Evolutionary conservation across 371 early-diverging fungal genomes (phyloP).

Genomic region (Cokeromyces recurvatus): DNA sequence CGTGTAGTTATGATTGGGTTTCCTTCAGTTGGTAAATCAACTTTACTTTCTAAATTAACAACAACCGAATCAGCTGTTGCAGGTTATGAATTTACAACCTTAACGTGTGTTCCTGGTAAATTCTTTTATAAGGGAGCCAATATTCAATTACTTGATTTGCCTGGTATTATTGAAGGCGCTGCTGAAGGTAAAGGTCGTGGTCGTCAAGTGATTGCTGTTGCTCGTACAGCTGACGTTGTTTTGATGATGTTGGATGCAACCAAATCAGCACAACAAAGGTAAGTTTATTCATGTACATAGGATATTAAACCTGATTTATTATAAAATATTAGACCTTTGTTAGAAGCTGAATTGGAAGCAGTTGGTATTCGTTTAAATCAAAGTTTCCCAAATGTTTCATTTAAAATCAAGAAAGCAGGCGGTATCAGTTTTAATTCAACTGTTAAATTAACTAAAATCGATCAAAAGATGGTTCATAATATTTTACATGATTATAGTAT

Average conservation of each 20-base stretch:
- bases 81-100: constrained; percentile 98
- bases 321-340: constrained; percentile 78
- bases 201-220: constrained; percentile 94
- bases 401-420: constrained; percentile 97
- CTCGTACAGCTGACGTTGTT: constrained; percentile 96
- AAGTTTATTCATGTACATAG: constrained; percentile 10
- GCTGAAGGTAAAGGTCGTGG: constrained; percentile 97
- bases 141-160: constrained; percentile 92
- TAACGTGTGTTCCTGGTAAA: constrained; percentile 98
- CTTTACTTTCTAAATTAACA: constrained; percentile 94
- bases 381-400: constrained; percentile 88
- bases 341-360: constrained; percentile 98
- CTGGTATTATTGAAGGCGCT: constrained; percentile 93
- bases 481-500: constrained; percentile 96
- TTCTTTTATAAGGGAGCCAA: constrained; percentile 97
- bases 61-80: constrained; percentile 92
- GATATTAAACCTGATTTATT: too few species aligned
- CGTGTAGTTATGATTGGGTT: constrained; percentile 98
- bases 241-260: constrained; percentile 99
- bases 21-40: constrained; percentile 99
- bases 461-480: constrained; percentile 86
- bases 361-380: constrained; percentile 98
- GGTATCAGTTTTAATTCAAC: constrained; percentile 96
- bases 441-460: constrained; percentile 83
- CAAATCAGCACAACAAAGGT: constrained; percentile 79